Percentiles rank a stretch among this genome's conserved stretches.
Evolutionary conservation across 176 grass and related monocot species (phyloP).

Genomic region (Raddia distichophylla): DNA sequence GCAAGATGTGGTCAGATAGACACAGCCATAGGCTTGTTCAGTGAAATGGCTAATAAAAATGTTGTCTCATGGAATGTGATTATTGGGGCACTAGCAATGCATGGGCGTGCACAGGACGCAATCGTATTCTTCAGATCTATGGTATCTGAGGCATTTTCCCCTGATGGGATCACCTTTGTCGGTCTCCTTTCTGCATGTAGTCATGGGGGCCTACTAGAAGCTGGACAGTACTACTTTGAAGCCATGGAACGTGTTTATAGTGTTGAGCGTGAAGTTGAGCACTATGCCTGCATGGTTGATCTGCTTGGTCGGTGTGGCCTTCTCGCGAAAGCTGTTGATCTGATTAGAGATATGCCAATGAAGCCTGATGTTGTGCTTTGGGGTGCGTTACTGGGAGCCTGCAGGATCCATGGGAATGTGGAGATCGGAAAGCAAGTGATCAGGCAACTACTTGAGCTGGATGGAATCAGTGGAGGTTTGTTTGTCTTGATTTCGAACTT

Average conservation of each 20-base stretch:
- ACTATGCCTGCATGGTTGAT: slow-evolving; percentile 65
- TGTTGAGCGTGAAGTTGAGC: slow-evolving; percentile 53
- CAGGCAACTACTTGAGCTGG: slow-evolving; percentile 51
- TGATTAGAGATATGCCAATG: slow-evolving; percentile 60
- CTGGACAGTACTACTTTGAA: slow-evolving; percentile 48
- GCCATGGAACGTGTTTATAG: slow-evolving; percentile 46
- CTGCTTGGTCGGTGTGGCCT: slow-evolving; percentile 43
- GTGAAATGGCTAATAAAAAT: slow-evolving; percentile 41
- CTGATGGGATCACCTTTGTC: slow-evolving; percentile 56
- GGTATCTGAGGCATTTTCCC: slow-evolving; percentile 37
- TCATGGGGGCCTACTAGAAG: slow-evolving; percentile 51
- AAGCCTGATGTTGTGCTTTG: slow-evolving; percentile 63
- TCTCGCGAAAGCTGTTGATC: slow-evolving; percentile 46
- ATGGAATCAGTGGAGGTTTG: slow-evolving; percentile 46
- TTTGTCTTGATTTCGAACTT: slow-evolving; percentile 59
- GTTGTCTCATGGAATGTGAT: slow-evolving; percentile 56
- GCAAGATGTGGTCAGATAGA: slow-evolving; percentile 58
- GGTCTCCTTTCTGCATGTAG: slow-evolving; percentile 58
- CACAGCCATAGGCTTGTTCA: slow-evolving; percentile 42
- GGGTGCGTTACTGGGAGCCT: slow-evolving; percentile 58
- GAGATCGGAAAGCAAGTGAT: slow-evolving; percentile 45
- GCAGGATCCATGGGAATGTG: slow-evolving; percentile 55
- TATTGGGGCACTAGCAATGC: slow-evolving; percentile 54
- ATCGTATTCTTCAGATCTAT: slow-evolving; percentile 49
- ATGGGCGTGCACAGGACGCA: slow-evolving; percentile 47